These are phyloP conservation scores for Ormosia semicastrata DNA, from an alignment of 306 rosid species.

Conservation along the genomic window DNA sequence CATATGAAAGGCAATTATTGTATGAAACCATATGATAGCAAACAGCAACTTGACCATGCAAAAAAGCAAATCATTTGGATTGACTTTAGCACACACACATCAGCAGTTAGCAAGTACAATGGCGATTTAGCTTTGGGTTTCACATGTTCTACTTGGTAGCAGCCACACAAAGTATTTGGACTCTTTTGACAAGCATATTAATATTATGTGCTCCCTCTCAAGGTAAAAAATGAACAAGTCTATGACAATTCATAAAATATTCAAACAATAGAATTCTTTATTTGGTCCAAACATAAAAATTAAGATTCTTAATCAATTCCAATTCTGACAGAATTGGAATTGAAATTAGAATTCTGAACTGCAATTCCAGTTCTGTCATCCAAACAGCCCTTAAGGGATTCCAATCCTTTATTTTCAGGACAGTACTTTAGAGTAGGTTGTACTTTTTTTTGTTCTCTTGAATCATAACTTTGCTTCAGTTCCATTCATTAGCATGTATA, in stretches of 20 bases:
- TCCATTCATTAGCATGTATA: neutral
- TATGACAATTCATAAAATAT: neutral
- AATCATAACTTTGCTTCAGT: neutral
- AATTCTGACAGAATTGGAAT: no score
- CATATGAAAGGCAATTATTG: neutral
- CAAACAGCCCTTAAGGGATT: neutral
- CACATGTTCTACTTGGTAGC: neutral
- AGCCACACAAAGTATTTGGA: constrained; percentile 1
- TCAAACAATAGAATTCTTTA: no score
- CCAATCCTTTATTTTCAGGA: constrained; percentile 11
- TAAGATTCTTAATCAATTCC: no score
- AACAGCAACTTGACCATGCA: constrained; percentile 16
- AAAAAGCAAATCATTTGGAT: neutral
- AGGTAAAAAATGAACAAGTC: neutral
- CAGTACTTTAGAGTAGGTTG: neutral
- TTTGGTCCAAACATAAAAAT: no score
- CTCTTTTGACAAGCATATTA: neutral
- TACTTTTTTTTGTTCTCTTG: constrained; percentile 4
- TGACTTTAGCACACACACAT: neutral
- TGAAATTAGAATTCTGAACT: no score
- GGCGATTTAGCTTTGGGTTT: constrained; percentile 22
- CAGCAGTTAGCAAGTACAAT: neutral
- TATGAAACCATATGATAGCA: neutral
- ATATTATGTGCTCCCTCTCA: neutral
- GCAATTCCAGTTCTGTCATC: no score